A percentile compares a stretch with the other conserved stretches of the same genome.
These are phyloP conservation scores for Lepidium aucheri DNA, from an alignment of 345 rosid genomes.

Conservation along the genomic window DNA sequence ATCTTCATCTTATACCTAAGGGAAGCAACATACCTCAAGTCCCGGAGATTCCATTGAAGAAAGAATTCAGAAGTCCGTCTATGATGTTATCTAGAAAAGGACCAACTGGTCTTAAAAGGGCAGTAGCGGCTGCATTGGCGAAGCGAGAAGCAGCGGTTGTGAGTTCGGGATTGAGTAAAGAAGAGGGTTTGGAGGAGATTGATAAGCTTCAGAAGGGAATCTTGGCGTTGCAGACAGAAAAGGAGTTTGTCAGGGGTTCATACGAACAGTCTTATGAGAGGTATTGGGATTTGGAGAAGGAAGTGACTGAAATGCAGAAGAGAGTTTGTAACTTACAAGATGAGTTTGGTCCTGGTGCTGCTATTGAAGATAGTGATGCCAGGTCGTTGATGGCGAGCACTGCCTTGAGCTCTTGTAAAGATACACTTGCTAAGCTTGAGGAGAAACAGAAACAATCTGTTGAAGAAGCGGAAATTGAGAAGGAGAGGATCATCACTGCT, in stretches of 20 bases:
- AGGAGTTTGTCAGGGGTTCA: conserved; percentile 58
- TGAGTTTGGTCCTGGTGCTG: conserved; percentile 54
- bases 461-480: conserved; percentile 44
- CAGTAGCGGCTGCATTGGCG: conserved; percentile 6
- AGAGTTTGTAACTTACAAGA: conserved; percentile 57
- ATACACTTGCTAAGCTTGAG: conserved; percentile 46
- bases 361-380: conserved; percentile 68
- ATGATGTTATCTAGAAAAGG: conserved; percentile 30
- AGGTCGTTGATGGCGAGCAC: conserved; percentile 61
- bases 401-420: conserved; percentile 67
- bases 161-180: conserved; percentile 47
- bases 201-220: conserved; percentile 65
- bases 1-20: conserved; percentile 23
- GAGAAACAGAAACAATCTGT: conserved; percentile 47
- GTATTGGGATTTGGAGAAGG: conserved; percentile 52
- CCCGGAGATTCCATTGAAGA: conserved; percentile 39
- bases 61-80: conserved; percentile 38
- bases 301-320: conserved; percentile 51
- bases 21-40: conserved; percentile 35
- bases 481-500: conserved; percentile 40
- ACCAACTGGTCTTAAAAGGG: conserved; percentile 26
- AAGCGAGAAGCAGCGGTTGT: conserved; percentile 19
- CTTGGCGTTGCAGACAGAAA: conserved; percentile 60
- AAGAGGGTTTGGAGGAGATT: conserved; percentile 54
- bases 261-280: conserved; percentile 42